Evolutionary conservation across 371 early-diverging fungal genomes (phyloP), one percentile per base, ranked within the genome.

Genomic region (Mortierella sp.): DNA sequence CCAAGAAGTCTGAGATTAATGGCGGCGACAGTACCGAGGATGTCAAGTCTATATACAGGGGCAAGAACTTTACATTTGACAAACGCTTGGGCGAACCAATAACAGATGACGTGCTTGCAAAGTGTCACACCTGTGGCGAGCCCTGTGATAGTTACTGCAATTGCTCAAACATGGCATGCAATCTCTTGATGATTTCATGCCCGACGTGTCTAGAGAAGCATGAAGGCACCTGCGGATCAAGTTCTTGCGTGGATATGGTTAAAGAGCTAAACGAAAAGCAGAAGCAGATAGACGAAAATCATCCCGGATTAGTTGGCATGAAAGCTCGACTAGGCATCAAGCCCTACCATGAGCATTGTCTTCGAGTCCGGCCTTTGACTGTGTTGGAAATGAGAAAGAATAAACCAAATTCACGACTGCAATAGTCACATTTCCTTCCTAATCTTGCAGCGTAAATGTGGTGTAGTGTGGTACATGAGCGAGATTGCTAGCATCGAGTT

Each of bases 11-110:
- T 16, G 37, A 39, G 2, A 47, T n/a, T 18, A 64, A 37, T n/a
- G 52, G 39, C 28, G 43, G 10, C 60, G 49, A 62, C 18, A 18
- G 62, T 40, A 20, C 10, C 54, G 43, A 76, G 39, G 45, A 69
- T 18, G 62, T 80, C 14, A 45, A 49, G 16, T 93, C 94, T 1
- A 75, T 93, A 10, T 94, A 90, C 74, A 86, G 83, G 58, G 94
- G 94, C 54, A 92, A 93, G 54, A 94, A 94, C 85, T 94, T 94
- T 70, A 93, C 94, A 3, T 94, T 94, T 74, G 94, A 94, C 72
- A 90, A 90, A 63, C 90, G 94, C 20, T 84, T 90, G 11, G 94
- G 94, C 12, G 94, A 94, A 68, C 87, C 87, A 16, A 90, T 94
- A 28, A 93, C 93, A 1, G 73, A 86, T 28, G 91, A 93, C 30